These are phyloP conservation scores for Podospora fimiseda DNA, from an alignment of 495 filamentous ascomycete genomes.

Conservation along the genomic window DNA sequence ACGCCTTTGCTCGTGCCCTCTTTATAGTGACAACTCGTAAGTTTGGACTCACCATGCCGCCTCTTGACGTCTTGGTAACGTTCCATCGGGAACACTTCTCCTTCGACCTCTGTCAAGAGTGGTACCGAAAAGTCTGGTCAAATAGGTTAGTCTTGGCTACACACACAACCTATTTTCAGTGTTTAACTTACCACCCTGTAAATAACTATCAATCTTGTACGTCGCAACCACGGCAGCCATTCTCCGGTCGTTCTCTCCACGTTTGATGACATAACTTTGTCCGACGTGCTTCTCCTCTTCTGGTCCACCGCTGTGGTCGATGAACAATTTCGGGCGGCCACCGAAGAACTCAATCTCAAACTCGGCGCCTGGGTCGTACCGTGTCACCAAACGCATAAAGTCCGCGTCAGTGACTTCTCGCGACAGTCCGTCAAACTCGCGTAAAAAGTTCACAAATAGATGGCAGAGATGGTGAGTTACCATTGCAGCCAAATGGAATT, in stretches of 20 bases:
- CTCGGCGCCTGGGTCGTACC: slow-evolving; percentile 18
- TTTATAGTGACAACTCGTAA: slow-evolving; percentile 7
- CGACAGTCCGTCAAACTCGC: slow-evolving; percentile 2
- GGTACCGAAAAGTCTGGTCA: slow-evolving; percentile 15
- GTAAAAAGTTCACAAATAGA: slow-evolving; percentile 17
- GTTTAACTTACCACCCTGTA: slow-evolving; percentile 18
- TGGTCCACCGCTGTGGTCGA: slow-evolving; percentile 4
- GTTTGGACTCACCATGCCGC: slow-evolving; percentile 2
- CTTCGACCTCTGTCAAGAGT: slow-evolving; percentile 4
- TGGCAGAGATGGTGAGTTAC: slow-evolving; percentile 22
- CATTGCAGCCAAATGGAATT: slow-evolving; percentile 17
- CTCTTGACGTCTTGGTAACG: slow-evolving; percentile 16
- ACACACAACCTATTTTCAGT: too few species aligned
- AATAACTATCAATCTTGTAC: slow-evolving; percentile 18
- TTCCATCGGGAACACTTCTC: slow-evolving; percentile 9
- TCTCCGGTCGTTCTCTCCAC: slow-evolving; percentile 6
- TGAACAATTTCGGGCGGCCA: slow-evolving; percentile 17
- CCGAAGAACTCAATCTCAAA: slow-evolving; percentile 22
- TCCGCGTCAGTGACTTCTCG: slow-evolving; percentile 12
- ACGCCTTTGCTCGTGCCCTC: not conserved
- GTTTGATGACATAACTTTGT: slow-evolving; percentile 16
- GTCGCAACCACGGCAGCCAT: slow-evolving; percentile 10
- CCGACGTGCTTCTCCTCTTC: slow-evolving; percentile 9
- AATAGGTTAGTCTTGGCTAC: not conserved
- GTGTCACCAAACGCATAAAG: slow-evolving; percentile 13